Conservation (phyloP, 2,329 filamentous ascomycete species). For the Sporothrix sp. region DNA sequence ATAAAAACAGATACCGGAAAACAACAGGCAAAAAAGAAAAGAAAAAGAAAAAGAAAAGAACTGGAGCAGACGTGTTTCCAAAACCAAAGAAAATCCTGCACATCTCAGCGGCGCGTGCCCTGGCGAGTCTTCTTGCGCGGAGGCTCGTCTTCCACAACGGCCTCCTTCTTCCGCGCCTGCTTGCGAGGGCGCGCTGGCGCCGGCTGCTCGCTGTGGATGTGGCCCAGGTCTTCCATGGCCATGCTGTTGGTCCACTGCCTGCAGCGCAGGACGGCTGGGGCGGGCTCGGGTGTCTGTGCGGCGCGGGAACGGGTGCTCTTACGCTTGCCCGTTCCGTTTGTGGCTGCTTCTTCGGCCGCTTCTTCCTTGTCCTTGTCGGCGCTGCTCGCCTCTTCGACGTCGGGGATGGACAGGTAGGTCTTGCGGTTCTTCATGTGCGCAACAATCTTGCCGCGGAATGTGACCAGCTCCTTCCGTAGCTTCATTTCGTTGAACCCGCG, state of each 20-base stretch:
- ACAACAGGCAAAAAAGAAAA: too few relatives aligned
- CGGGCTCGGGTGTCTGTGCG: constrained; percentile 34
- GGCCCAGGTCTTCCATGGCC: constrained; percentile 46
- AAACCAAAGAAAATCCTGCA: background rate
- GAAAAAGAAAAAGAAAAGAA: background rate
- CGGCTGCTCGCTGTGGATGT: constrained; percentile 47
- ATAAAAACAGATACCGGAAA: background rate
- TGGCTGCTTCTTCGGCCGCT: background rate
- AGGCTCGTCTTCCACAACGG: constrained; percentile 18
- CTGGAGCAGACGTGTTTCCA: background rate
- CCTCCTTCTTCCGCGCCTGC: constrained; percentile 40
- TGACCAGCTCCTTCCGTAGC: constrained; percentile 73
- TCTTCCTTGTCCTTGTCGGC: constrained; percentile 9
- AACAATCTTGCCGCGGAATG: constrained; percentile 65
- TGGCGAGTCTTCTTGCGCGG: constrained; percentile 21
- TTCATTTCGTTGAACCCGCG: constrained; percentile 79
- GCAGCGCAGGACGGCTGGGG: constrained; percentile 39
- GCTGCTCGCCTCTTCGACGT: constrained; percentile 24
- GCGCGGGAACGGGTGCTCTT: constrained; percentile 34
- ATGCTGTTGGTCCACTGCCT: constrained; percentile 47
- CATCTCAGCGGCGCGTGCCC: constrained; percentile 9
- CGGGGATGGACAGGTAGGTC: constrained; percentile 52
- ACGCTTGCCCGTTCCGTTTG: constrained; percentile 24
- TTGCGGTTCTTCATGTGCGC: constrained; percentile 73
- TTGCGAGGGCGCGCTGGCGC: constrained; percentile 42